Evolutionary conservation across 1,284 basidiomycete genomes (phyloP), one percentile per base, ranked within the genome.

Genomic region (Boletus holoroseus): DNA sequence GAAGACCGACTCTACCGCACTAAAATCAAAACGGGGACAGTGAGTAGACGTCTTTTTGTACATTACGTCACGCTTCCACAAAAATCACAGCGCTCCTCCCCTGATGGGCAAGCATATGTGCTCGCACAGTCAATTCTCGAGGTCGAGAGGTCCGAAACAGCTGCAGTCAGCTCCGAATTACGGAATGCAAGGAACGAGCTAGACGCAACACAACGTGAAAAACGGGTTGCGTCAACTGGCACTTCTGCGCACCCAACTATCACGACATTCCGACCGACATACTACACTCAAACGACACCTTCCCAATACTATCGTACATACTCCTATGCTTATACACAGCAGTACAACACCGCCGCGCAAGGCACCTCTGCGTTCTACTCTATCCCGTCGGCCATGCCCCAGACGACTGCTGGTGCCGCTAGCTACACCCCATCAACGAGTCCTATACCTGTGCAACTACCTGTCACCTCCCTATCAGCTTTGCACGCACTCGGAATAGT

Each of bases 391-490:
- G 51, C 68, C 27, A 40, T 66, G 27, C 62, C 66, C 18, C 54
- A 64, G 36, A 55, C 67, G 28, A 46, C 61, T 36, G 44, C 58
- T 39, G 54, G 68, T 15, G 52, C 62, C 18, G 49, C 69, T n/a
- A 59, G 68, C 44, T 71, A 75, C 53, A 65, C 72, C 27, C 61
- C 75, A 8, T 64, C 65, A 8, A 63, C 68, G 7, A 69, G 71
- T 15, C 77, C 84, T 3, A 84, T 89, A 56, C 86, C 87, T 20
- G 81, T 89, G 0, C 82, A 86, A 54, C 70, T 89, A 30, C 87
- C 87, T 15, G 77, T 83, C 2, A 75, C 82, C 15, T 84, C 82
- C 1, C 69, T 90, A 13, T 78, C 83, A 13, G 79, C 83, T 12
- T 71, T 90, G 8, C 77, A 83, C 47, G 75, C 80, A 0, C 73